phyloP scores from a whole-genome alignment of 1,284 basidiomycete species.

The Athelia psychrophila region DNA sequence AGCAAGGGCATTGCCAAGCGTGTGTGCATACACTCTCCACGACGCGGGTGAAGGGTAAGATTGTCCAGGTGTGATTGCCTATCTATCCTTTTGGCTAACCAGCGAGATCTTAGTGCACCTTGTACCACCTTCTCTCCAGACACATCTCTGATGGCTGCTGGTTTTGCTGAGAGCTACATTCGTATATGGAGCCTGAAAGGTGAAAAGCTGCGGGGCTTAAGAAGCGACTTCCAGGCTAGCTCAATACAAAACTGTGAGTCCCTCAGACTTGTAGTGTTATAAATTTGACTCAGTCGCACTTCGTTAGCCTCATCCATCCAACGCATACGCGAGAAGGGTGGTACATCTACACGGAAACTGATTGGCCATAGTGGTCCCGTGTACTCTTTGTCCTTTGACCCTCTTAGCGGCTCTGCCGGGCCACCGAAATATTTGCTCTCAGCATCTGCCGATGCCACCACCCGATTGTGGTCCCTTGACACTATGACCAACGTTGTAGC shows the following conservation, averaged over 20 bases:
- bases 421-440: slow-evolving; percentile 90
- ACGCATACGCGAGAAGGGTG: slow-evolving; percentile 76
- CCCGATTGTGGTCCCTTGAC: slow-evolving; percentile 94
- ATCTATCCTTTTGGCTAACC: slow-evolving; percentile 4
- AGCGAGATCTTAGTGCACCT: slow-evolving; percentile 58
- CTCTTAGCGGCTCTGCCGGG: slow-evolving; percentile 80
- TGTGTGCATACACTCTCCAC: slow-evolving; percentile 91
- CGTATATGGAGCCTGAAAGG: slow-evolving; percentile 95
- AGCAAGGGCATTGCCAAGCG: slow-evolving; percentile 77
- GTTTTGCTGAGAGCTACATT: slow-evolving; percentile 95
- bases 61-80: slow-evolving; percentile 4
- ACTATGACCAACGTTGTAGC: slow-evolving; percentile 93
- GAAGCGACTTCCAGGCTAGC: slow-evolving; percentile 71
- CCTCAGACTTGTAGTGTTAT: slow-evolving; percentile 1
- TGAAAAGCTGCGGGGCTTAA: slow-evolving; percentile 78
- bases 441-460: slow-evolving; percentile 90
- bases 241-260: slow-evolving; percentile 68
- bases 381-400: slow-evolving; percentile 93
- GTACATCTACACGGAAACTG: slow-evolving; percentile 84
- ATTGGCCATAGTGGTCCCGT: slow-evolving; percentile 97
- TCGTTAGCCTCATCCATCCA: slow-evolving; percentile 58
- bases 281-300: slow-evolving; percentile 4
- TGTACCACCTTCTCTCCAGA: slow-evolving; percentile 91
- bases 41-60: slow-evolving; percentile 85
- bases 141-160: slow-evolving; percentile 92